Percentiles rank a stretch among this genome's conserved stretches.
Evolutionary conservation across 352 stramenopile species (phyloP).

Genomic region (Globisporangium nodosum): DNA sequence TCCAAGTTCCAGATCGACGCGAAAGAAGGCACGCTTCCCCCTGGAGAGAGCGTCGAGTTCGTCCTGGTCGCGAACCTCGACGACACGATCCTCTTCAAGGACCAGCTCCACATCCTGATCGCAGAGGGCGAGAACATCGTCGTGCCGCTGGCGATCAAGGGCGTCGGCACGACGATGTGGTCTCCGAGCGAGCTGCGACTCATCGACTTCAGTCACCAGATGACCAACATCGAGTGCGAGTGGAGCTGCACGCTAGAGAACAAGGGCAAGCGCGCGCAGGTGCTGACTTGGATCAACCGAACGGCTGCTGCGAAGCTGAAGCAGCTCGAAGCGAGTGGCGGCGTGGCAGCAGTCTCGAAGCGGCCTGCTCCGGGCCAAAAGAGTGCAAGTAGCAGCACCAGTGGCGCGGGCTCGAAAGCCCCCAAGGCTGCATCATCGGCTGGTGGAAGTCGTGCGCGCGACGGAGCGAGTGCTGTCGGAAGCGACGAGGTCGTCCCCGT

Average conservation of each 20-base stretch:
- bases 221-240: constrained; percentile 87
- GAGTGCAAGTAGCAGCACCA: constrained; percentile 1
- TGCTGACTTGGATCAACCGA: constrained; percentile 91
- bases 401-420: constrained; percentile 16
- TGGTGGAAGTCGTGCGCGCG: constrained; percentile 5
- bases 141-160: constrained; percentile 86
- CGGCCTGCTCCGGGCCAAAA: constrained; percentile 10
- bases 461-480: constrained; percentile 4
- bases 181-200: constrained; percentile 79
- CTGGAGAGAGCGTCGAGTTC: constrained; percentile 69
- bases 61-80: constrained; percentile 90
- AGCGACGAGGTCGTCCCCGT: constrained; percentile 42
- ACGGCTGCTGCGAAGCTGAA: constrained; percentile 36
- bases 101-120: constrained; percentile 93
- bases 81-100: constrained; percentile 89
- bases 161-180: constrained; percentile 94
- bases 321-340: constrained; percentile 14
- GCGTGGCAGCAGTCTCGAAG: neutral
- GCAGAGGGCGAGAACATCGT: constrained; percentile 88
- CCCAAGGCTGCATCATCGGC: neutral
- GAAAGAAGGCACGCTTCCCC: constrained; percentile 82
- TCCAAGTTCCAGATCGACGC: constrained; percentile 91
- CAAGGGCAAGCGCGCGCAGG: constrained; percentile 89
- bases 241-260: constrained; percentile 94
- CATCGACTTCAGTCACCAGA: constrained; percentile 91